A percentile compares a stretch with the other conserved stretches of the same genome.
Conservation (phyloP, 768 basidiomycete species). For the Serendipita indica region DNA sequence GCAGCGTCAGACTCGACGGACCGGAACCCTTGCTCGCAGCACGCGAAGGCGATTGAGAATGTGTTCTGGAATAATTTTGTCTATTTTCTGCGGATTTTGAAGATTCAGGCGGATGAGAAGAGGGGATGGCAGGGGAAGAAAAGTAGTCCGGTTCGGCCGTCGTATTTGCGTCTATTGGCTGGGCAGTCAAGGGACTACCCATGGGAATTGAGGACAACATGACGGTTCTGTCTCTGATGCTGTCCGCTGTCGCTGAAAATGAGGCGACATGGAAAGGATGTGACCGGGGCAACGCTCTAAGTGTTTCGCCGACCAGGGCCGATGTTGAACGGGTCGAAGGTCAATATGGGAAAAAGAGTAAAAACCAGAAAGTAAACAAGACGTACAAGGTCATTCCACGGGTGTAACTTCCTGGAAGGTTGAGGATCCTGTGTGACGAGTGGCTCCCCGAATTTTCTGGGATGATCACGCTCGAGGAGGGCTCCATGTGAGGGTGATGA, state of each 20-base stretch:
- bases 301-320: conserved; percentile 9
- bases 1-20: neutral
- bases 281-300: conserved; percentile 2
- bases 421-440: neutral
- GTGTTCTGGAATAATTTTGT: neutral
- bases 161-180: conserved; percentile 16
- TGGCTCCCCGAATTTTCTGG: neutral
- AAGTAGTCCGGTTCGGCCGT: conserved; percentile 11
- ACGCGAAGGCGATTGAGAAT: neutral
- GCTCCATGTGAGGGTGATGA: neutral
- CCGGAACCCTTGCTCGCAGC: neutral
- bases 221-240: conserved; percentile 54
- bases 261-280: conserved; percentile 8
- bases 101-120: conserved; percentile 13
- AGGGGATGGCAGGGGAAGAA: conserved; percentile 12
- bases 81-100: neutral
- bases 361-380: neutral
- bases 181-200: conserved; percentile 20
- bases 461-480: neutral
- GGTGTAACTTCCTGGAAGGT: neutral
- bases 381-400: neutral
- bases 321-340: neutral
- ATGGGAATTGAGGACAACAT: conserved; percentile 52
- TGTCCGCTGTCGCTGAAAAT: conserved; percentile 40
- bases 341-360: neutral